Conservation (phyloP, 495 filamentous ascomycete genomes). For the Amniculicola lignicola region DNA sequence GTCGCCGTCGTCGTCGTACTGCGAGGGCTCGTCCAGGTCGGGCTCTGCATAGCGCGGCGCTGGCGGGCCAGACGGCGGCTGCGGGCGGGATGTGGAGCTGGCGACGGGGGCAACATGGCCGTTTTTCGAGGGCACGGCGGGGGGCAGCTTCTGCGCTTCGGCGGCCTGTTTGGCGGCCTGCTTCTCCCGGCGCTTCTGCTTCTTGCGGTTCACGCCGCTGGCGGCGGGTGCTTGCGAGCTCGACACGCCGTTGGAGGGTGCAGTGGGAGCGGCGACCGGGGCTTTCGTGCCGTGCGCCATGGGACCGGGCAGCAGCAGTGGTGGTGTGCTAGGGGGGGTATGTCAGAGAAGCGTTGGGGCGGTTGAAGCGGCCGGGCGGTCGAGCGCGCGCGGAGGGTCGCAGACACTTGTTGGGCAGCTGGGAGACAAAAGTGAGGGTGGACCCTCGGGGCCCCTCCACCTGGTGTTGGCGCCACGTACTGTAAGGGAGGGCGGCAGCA, state of each 20-base stretch:
- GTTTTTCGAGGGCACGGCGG: constrained; percentile 28
- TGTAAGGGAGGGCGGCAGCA: constrained; percentile 8
- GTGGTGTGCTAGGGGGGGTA: background rate
- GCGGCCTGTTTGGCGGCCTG: constrained; percentile 64
- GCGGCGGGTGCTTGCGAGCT: constrained; percentile 15
- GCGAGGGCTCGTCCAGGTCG: constrained; percentile 38
- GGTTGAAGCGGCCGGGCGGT: background rate
- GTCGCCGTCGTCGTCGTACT: constrained; percentile 44
- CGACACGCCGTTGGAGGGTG: constrained; percentile 35
- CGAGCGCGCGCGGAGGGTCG: background rate
- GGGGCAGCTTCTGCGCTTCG: constrained; percentile 45
- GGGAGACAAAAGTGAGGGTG: background rate
- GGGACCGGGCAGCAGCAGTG: constrained; percentile 9
- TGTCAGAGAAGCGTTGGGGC: background rate
- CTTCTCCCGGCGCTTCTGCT: constrained; percentile 66
- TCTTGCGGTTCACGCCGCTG: constrained; percentile 74
- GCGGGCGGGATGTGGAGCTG: constrained; percentile 1
- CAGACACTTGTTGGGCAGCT: background rate
- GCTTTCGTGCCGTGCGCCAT: constrained; percentile 38
- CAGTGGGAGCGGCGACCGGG: constrained; percentile 25
- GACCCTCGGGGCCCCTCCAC: constrained; percentile 15
- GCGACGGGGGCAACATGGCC: constrained; percentile 25
- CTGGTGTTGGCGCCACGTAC: constrained; percentile 16
- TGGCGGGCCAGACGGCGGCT: constrained; percentile 5
- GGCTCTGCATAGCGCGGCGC: constrained; percentile 36